phyloP scores from a whole-genome alignment of 176 grass and related monocot genomes.

The Ampelocalamus luodianensis region DNA sequence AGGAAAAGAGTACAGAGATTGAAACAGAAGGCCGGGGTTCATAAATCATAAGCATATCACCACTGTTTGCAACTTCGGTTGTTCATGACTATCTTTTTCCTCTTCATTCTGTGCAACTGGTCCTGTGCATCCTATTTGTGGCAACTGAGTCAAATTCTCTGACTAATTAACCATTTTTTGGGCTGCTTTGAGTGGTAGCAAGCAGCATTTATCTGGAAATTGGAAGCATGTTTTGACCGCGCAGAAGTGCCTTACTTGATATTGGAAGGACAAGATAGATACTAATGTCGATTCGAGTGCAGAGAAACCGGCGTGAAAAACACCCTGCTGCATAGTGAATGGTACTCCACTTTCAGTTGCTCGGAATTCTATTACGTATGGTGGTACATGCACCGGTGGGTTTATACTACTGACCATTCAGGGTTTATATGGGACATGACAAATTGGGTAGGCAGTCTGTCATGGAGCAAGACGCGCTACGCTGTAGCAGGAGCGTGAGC shows the following conservation, averaged over 20 bases:
- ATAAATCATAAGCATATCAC: background rate
- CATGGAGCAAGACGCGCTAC: no score
- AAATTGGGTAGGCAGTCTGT: background rate
- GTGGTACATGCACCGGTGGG: background rate
- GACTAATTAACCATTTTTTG: background rate
- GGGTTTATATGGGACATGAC: background rate
- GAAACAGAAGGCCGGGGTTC: conserved; percentile 44
- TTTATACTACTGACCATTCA: background rate
- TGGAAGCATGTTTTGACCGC: background rate
- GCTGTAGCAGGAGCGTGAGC: no score
- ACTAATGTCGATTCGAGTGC: no score
- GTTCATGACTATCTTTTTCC: background rate
- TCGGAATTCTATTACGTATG: background rate
- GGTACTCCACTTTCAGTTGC: background rate
- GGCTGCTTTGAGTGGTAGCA: background rate
- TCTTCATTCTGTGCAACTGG: background rate
- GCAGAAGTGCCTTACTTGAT: background rate
- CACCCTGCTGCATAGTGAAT: background rate
- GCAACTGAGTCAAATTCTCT: background rate
- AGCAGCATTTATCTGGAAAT: background rate
- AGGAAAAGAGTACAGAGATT: conserved; percentile 66
- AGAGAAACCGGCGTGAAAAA: background rate
- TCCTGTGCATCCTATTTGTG: background rate
- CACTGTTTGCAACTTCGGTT: background rate
- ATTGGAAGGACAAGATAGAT: background rate